phyloP scores from a whole-genome alignment of 1,139 yeast species.

The Magnusiomyces ingens region DNA sequence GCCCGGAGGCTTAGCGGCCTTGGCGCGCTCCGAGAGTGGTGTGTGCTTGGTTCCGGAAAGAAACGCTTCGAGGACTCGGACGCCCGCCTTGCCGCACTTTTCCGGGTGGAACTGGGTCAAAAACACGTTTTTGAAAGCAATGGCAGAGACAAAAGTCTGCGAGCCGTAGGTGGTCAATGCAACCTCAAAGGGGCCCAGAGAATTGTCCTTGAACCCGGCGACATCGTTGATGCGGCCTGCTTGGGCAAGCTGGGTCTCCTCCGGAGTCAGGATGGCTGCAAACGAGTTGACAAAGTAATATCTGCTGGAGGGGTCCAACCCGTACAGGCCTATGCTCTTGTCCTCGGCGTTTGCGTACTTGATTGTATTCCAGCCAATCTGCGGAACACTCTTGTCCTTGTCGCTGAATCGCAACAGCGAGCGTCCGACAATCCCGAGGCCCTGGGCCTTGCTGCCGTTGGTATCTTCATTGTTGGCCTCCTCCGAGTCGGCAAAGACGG shows the following conservation, averaged over 20 bases:
- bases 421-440: conserved; percentile 48
- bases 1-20: not conserved
- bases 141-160: conserved; percentile 79
- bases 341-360: conserved; percentile 19
- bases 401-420: conserved; percentile 56
- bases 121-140: conserved; percentile 66
- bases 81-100: conserved; percentile 87
- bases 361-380: conserved; percentile 83
- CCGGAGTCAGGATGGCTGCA: conserved; percentile 56
- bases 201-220: conserved; percentile 28
- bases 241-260: conserved; percentile 15
- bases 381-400: conserved; percentile 78
- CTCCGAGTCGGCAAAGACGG: conserved; percentile 65
- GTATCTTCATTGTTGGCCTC: conserved; percentile 52
- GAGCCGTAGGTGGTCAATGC: conserved; percentile 70
- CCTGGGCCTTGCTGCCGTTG: conserved; percentile 27
- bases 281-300: conserved; percentile 94
- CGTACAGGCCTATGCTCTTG: conserved; percentile 42
- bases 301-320: conserved; percentile 56
- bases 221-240: conserved; percentile 21
- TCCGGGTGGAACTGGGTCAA: conserved; percentile 99
- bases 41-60: conserved; percentile 41
- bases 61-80: conserved; percentile 66
- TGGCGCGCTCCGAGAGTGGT: conserved; percentile 22
- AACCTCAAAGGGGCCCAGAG: conserved; percentile 63